Evolutionary conservation across 768 basidiomycete genomes (phyloP), one percentile per base, ranked within the genome.

Genomic region (Suillus subluteus): DNA sequence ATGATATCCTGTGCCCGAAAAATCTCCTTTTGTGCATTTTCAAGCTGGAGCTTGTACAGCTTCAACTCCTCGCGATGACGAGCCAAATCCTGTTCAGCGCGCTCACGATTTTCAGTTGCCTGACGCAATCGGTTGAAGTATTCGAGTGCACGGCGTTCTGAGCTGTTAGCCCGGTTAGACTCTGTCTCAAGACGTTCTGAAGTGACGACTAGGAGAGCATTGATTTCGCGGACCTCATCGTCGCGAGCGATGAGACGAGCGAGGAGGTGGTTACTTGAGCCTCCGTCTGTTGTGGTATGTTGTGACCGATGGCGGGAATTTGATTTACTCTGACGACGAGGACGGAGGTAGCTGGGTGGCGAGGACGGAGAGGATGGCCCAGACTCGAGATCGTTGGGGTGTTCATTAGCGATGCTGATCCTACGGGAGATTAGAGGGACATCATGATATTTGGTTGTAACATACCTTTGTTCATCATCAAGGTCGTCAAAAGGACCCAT

Each of bases 81-180:
- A 15, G 77, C 74, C 0, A 75, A 68, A 4, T 84, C 82, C 26
- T 78, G 79, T 67, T 83, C 80, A 1, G 82, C 73, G 15, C 73
- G 72, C 8, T 77, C 67, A 48, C 82, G 79, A 41, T 76, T 79
- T 15, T 82, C 81, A 35, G 79, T 82, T 12, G 79, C 79, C 48
- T 76, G 72, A 58, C 79, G 80, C 64, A 85, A 74, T 32, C 80
- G 78, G 62, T 76, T 73, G 30, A 82, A 82, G 67, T 84, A 78
- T 56, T 84, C 84, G 54, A 82, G 74, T n/a, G 82, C 82, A 46
- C 83, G 80, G 48, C 76, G 76, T 67, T 84, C 83, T n/a, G 83
- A 81, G 32, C 79, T 75, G 37, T 77, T 78, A 30, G 82, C 83
- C 63, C 83, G 82, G 37, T 71, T 69, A 3, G 82, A 78, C 67